These are phyloP conservation scores for Acacia pycnantha DNA, from an alignment of 331 rosid genomes.

Conservation along the genomic window DNA sequence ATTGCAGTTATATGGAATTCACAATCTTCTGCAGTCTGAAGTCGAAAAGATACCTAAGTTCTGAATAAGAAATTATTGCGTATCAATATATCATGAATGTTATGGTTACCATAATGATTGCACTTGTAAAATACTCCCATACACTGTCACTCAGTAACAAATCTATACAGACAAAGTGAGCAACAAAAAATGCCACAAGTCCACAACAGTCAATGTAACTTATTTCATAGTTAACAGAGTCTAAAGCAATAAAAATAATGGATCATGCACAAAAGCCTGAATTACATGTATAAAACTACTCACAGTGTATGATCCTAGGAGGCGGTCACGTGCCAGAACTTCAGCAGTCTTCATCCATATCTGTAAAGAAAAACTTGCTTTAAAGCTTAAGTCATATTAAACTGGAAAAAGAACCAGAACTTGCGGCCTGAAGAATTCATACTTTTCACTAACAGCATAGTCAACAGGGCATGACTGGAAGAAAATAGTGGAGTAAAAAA, in stretches of 20 bases:
- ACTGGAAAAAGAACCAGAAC: not conserved
- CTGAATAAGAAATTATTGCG: not conserved
- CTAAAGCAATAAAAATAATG: conserved; percentile 1
- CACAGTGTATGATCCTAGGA: conserved; percentile 91
- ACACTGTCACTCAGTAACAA: not conserved
- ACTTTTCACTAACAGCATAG: not conserved
- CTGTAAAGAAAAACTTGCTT: conserved; percentile 42
- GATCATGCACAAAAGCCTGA: not conserved
- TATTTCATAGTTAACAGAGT: conserved; percentile 3
- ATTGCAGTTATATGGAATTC: not conserved
- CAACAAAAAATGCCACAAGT: not conserved
- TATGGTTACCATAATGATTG: conserved; percentile 4
- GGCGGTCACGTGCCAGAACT: conserved; percentile 88
- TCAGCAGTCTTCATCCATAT: conserved; percentile 95
- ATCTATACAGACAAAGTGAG: not conserved
- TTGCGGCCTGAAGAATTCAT: not conserved
- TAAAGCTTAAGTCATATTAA: not conserved
- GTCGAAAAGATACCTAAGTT: not conserved
- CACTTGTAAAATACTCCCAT: not conserved
- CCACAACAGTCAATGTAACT: not conserved
- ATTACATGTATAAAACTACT: conserved; percentile 32
- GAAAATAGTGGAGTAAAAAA: not conserved
- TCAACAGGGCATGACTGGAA: conserved; percentile 2
- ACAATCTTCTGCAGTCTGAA: not conserved
- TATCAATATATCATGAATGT: not conserved